Evolutionary conservation across 306 rosid genomes (phyloP).

Genomic region (Rosa multiflora): DNA sequence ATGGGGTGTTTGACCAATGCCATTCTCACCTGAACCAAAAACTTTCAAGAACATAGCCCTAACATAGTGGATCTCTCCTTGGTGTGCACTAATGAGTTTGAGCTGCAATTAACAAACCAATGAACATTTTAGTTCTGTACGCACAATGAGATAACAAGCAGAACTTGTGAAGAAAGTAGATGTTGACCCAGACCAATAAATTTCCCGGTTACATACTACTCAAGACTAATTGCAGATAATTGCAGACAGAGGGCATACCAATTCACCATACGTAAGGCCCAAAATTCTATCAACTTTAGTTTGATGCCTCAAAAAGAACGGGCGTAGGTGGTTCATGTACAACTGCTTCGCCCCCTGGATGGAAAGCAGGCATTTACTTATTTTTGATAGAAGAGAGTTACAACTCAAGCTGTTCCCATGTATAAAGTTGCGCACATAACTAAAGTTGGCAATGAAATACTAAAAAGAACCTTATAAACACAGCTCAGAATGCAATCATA

Average conservation of each 20-base stretch:
- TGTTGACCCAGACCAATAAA: background rate
- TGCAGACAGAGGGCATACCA: conserved; percentile 43
- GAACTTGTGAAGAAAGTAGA: background rate
- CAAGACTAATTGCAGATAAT: background rate
- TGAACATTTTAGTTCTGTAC: background rate
- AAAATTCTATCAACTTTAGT: conserved; percentile 55
- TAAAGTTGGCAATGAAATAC: background rate
- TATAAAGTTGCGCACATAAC: background rate
- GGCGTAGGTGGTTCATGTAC: conserved; percentile 68
- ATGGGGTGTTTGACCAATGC: background rate
- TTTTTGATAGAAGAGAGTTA: background rate
- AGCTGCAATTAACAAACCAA: conserved; percentile 44
- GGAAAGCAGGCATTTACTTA: conserved; percentile 23
- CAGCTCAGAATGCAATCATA: background rate
- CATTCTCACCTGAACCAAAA: conserved; percentile 62
- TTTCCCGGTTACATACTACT: background rate
- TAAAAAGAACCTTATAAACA: background rate
- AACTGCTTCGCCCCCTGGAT: conserved; percentile 76
- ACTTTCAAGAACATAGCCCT: conserved; percentile 42
- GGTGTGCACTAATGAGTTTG: conserved; percentile 55
- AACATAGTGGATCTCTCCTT: conserved; percentile 57
- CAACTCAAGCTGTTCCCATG: background rate
- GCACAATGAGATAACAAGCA: background rate
- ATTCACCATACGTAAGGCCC: conserved; percentile 59
- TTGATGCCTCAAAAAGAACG: conserved; percentile 74